phyloP scores from a whole-genome alignment of 1,139 yeast genomes.

The Saccharomyces hybrid region DNA sequence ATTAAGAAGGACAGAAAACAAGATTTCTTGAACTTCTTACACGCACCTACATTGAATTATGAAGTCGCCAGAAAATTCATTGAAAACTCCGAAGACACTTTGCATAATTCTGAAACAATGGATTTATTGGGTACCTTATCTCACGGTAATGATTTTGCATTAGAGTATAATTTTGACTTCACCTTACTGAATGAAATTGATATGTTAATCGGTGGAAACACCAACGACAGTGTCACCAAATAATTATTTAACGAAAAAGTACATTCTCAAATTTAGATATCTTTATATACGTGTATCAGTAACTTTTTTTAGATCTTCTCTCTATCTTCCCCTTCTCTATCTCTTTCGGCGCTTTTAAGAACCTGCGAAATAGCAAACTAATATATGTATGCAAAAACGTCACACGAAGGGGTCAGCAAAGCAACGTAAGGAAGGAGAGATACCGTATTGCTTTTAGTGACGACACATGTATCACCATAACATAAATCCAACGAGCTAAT shows the following conservation, averaged over 20 bases:
- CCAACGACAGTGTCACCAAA: not conserved
- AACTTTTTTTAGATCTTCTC: not conserved
- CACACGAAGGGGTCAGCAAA: not conserved
- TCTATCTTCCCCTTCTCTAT: not conserved
- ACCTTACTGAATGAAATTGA: constrained; percentile 28
- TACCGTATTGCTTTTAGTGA: not conserved
- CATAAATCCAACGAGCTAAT: not conserved
- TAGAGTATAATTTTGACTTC: constrained; percentile 28
- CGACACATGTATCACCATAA: not conserved
- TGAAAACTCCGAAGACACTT: constrained; percentile 16
- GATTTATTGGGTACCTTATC: constrained; percentile 24
- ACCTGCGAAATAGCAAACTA: not conserved
- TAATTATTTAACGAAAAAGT: not conserved
- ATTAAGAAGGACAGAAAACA: constrained; percentile 13
- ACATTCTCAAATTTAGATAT: not conserved
- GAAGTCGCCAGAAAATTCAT: constrained; percentile 25
- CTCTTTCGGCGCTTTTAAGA: not conserved
- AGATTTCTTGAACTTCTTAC: constrained; percentile 17
- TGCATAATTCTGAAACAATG: constrained; percentile 14
- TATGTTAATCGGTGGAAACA: constrained; percentile 18
- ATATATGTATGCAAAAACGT: not conserved
- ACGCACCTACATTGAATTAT: constrained; percentile 20
- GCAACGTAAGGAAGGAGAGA: not conserved
- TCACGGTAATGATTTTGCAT: constrained; percentile 26
- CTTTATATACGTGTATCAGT: not conserved